Base-by-base conservation (phyloP, 2,329 filamentous ascomycete genomes). In the Epicoccum nigrum region DNA sequence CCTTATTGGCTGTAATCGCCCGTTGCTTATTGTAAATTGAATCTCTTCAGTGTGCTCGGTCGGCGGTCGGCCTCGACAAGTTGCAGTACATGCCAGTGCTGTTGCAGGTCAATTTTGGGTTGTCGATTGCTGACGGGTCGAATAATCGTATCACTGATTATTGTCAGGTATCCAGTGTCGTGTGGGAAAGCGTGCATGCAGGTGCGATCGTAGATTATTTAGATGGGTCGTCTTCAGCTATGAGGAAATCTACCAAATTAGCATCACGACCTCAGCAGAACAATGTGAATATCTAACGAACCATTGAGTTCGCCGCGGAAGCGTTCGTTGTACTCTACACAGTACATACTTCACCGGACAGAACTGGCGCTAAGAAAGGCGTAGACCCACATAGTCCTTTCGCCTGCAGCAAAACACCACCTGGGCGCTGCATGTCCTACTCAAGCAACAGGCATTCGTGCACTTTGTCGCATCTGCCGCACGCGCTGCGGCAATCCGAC, bases 291-390 rank as follows among this genome's bases (percentile, higher is more conserved):
- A 35, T 16, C 17, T 15, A 6, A 32, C 16, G 28, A 25, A 38
- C 42, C 23, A 17, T 32, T 20, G 7, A 17, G 12, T 32, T 27
- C 12, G 32, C 39, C 19, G 32, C 40, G 6, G 37, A 37, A 12
- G 7, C 19, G 42, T 43, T 38, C 21, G 21, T 25, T 46, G 23
- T 9, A 25, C 37, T 28, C 46, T 37, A 33, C 25, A 15, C n/a
- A n/a, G n/a, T 46, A 35, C 37, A 25, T 25, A 25, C 23, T 52
- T 52, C 49, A 52, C 49, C 49, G 49, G 49, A 47, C 28, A n/a
- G n/a, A 7, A 28, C 15, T 15, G 25, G 27, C 21, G 27, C 49
- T 47, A 52, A 42, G 17, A 19, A 15, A 25, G 12, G 8, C 7
- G 37, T 8, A 15, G 49, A 52, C 38, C 49, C 49, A 52, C 49